Evolutionary conservation across 2,329 filamentous ascomycete genomes (phyloP), one percentile per base, ranked within the genome.

Genomic region (Orbilia javanica): DNA sequence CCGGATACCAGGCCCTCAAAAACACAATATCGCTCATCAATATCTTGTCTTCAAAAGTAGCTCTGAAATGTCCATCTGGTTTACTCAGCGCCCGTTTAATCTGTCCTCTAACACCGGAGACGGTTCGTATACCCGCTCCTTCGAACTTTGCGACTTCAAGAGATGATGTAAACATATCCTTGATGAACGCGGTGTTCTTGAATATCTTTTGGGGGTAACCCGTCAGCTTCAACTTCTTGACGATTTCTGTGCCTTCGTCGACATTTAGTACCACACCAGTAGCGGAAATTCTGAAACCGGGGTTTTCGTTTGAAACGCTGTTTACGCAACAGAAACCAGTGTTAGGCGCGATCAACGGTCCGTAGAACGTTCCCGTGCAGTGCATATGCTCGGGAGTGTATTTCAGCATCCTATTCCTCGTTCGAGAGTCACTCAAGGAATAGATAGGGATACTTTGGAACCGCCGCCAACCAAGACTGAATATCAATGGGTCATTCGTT

Each of bases 351-450:
- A 97, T 93, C 6, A 99, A 89, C 0, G 96, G 96, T 0, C 94
- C 96, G 83, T 97, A 98, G 85, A 98, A 94, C 63, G 94, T 97
- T 46, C 90, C 96, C 83, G 97, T 97, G 86, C 96, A 99, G 86
- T 98, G 96, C 94, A 97, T 98, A 83, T 99, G 96, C 86, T 99
- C 96, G 0, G 96, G 96, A 0, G 95, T 97, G 85, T 99, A 99
- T 85, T 99, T 99, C 79, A 99, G 89, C 95, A 99, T 97, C 72
- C 96, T 91, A 85, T 98, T 97, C 80, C 96, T 89, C 27, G 93
- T 96, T 81, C 96, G 90, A 79, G 93, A 97, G 84, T 98, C 96
- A 25, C 93, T 96, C 72, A 96, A 97, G 85, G 92, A 96, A 88
- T 97, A 99, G 76, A 97, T 90, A 18, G 95, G 95, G 81, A 96